phyloP scores from a whole-genome alignment of 2,329 filamentous ascomycete genomes.

The Ramularia endophylla region DNA sequence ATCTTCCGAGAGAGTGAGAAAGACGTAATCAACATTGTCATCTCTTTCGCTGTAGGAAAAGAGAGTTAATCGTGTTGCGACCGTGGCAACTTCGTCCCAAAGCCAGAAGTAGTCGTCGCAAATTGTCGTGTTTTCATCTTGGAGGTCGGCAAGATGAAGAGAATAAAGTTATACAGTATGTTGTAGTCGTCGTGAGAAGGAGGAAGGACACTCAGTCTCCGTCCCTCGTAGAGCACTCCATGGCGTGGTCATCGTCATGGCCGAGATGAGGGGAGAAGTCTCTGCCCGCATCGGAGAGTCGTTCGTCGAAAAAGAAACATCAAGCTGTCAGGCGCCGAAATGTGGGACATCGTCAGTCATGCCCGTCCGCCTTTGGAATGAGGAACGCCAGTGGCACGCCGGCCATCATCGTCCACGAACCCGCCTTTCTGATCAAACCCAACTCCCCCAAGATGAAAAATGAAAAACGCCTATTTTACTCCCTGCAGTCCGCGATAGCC shows the following conservation, averaged over 20 bases:
- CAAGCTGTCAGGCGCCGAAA: constrained; percentile 21
- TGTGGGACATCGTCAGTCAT: constrained; percentile 26
- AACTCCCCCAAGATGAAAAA: constrained; percentile 6
- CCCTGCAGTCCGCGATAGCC: constrained; percentile 17
- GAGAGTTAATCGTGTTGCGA: background rate
- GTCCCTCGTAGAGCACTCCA: background rate
- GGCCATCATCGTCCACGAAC: constrained; percentile 17
- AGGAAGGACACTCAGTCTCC: background rate
- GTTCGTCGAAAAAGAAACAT: constrained; percentile 1
- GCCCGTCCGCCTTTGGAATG: constrained; percentile 18
- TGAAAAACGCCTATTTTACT: constrained; percentile 18
- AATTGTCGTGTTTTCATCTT: constrained; percentile 12
- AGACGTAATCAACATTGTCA: constrained; percentile 28
- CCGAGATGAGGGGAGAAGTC: too few species aligned
- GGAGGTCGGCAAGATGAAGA: constrained; percentile 19
- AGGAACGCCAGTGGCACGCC: constrained; percentile 24
- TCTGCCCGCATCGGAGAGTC: background rate
- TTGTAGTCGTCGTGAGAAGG: constrained; percentile 1
- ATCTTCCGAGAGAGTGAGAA: constrained; percentile 26
- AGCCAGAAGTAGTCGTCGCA: constrained; percentile 13
- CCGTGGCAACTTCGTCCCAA: constrained; percentile 11
- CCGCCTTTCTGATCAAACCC: constrained; percentile 14
- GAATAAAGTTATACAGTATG: constrained; percentile 3
- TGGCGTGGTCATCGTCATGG: background rate
- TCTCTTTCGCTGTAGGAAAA: constrained; percentile 12